These are phyloP conservation scores for Barnettozyma hawaiiensis DNA, from an alignment of 1,139 yeast genomes.

Conservation along the genomic window DNA sequence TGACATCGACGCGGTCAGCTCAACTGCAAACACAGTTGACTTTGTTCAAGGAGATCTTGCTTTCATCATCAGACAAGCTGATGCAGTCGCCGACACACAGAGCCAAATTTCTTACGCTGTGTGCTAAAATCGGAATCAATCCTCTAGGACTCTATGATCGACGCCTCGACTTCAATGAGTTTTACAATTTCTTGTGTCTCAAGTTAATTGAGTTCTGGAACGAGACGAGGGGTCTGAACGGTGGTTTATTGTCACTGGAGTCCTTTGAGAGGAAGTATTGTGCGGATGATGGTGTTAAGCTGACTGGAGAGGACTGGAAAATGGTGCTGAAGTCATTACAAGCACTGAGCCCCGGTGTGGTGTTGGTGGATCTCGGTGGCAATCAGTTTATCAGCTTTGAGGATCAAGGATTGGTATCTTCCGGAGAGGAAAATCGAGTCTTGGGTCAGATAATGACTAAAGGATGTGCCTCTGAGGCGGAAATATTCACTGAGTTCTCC, in stretches of 20 bases:
- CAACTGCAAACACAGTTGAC: constrained; percentile 8
- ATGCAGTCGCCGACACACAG: constrained; percentile 8
- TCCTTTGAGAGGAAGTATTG: constrained; percentile 9
- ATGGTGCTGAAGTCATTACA: constrained; percentile 5
- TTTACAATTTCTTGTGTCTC: constrained; percentile 7
- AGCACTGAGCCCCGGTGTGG: constrained; percentile 8
- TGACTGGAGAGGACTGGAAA: constrained; percentile 8
- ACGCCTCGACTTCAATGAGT: constrained; percentile 7
- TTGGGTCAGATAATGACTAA: constrained; percentile 6
- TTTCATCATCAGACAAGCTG: constrained; percentile 8
- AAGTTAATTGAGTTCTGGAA: constrained; percentile 11
- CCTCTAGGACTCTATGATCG: constrained; percentile 8
- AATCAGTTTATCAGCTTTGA: constrained; percentile 8
- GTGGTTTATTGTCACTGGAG: constrained; percentile 6
- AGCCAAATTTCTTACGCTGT: constrained; percentile 7
- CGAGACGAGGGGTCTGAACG: constrained; percentile 9
- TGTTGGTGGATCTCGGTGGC: constrained; percentile 5
- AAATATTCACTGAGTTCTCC: neutral
- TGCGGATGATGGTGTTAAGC: neutral
- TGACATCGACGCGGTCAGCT: constrained; percentile 3
- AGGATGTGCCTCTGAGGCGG: constrained; percentile 4
- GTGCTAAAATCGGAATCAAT: constrained; percentile 10
- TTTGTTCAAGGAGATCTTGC: constrained; percentile 9
- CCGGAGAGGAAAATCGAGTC: constrained; percentile 9
- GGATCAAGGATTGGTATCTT: constrained; percentile 5